Evolutionary conservation across 352 stramenopile genomes (phyloP).

Genomic region (Pythium biforme): DNA sequence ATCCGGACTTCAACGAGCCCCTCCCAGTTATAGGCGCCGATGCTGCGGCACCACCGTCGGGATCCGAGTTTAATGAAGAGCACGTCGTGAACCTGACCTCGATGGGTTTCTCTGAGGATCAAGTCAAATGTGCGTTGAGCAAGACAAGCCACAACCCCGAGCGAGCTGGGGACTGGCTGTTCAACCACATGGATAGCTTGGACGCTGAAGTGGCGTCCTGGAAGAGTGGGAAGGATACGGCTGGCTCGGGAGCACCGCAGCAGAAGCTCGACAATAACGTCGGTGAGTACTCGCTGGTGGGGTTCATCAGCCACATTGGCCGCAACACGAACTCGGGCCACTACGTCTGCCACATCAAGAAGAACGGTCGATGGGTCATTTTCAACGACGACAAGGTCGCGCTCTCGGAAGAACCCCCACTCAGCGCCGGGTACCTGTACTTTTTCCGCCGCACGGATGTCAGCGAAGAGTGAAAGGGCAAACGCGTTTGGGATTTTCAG

Average conservation of each 20-base stretch:
- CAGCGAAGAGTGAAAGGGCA: background rate
- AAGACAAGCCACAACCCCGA: conserved; percentile 92
- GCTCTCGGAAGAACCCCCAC: conserved; percentile 91
- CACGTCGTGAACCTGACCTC: conserved; percentile 60
- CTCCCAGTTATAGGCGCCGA: conserved; percentile 7
- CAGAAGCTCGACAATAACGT: conserved; percentile 61
- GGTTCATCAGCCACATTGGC: conserved; percentile 98
- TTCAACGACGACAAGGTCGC: conserved; percentile 99
- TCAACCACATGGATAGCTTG: conserved; percentile 96
- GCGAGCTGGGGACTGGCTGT: conserved; percentile 97
- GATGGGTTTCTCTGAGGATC: conserved; percentile 89
- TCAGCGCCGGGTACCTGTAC: conserved; percentile 97
- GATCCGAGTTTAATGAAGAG: conserved; percentile 78
- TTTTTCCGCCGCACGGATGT: conserved; percentile 82
- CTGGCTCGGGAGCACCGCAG: conserved; percentile 13
- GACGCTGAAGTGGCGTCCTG: conserved; percentile 90
- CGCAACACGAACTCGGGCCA: conserved; percentile 97
- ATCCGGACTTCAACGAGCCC: conserved; percentile 96
- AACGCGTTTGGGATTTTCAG: background rate
- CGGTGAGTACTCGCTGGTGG: conserved; percentile 93
- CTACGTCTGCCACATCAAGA: conserved; percentile 99
- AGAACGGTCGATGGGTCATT: conserved; percentile 96
- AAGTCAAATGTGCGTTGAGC: conserved; percentile 92
- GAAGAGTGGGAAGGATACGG: conserved; percentile 35
- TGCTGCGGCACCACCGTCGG: conserved; percentile 31